Conservation (phyloP, 257 asterid genomes). For the Gardenia jasminoides region DNA sequence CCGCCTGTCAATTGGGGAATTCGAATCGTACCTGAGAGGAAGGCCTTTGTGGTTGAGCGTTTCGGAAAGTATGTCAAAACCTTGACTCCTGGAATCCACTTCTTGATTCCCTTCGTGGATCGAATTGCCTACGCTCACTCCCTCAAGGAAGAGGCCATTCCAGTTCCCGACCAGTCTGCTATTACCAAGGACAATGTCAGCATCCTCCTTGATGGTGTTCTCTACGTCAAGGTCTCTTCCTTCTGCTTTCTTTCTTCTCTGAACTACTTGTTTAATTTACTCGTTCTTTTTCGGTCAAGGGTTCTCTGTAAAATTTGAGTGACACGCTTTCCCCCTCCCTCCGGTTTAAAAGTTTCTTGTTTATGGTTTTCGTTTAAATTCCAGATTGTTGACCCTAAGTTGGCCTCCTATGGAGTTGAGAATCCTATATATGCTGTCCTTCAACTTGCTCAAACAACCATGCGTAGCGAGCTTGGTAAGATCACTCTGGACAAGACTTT, state of each 20-base stretch:
- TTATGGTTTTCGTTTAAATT: neutral
- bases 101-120: slow-evolving; percentile 78
- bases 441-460: slow-evolving; percentile 94
- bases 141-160: slow-evolving; percentile 78
- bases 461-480: slow-evolving; percentile 99
- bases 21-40: slow-evolving; percentile 84
- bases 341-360: neutral
- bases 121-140: slow-evolving; percentile 83
- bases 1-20: slow-evolving; percentile 83
- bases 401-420: slow-evolving; percentile 96
- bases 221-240: slow-evolving; percentile 63
- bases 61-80: slow-evolving; percentile 79
- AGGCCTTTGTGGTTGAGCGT: slow-evolving; percentile 78
- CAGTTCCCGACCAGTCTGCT: slow-evolving; percentile 74
- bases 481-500: slow-evolving; percentile 95
- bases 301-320: neutral
- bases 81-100: slow-evolving; percentile 75
- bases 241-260: neutral
- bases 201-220: slow-evolving; percentile 75
- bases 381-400: slow-evolving; percentile 84
- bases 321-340: neutral
- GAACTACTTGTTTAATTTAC: neutral
- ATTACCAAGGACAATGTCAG: slow-evolving; percentile 92
- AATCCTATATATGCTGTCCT: slow-evolving; percentile 77
- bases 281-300: neutral